phyloP scores from a whole-genome alignment of 495 filamentous ascomycete species.

The Daldinia grandis region DNA sequence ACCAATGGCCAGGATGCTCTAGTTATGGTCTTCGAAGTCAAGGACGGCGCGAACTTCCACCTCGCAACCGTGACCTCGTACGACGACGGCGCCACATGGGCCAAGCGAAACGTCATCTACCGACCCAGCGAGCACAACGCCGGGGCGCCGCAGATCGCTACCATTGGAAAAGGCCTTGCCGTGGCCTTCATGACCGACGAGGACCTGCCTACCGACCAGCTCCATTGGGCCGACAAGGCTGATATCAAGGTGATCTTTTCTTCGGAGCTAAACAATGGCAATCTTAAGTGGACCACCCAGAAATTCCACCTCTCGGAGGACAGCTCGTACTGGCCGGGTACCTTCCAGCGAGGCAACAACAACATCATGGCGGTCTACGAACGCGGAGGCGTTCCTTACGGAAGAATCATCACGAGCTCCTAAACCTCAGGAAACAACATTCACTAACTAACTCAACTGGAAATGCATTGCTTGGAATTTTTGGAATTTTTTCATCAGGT shows the following conservation, averaged over 20 bases:
- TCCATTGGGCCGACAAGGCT: conserved; percentile 37
- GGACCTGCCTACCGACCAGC: conserved; percentile 40
- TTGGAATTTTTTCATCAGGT: neutral
- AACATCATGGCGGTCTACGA: conserved; percentile 36
- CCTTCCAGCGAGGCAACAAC: conserved; percentile 14
- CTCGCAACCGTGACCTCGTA: conserved; percentile 61
- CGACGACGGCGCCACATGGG: conserved; percentile 65
- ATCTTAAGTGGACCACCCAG: conserved; percentile 23
- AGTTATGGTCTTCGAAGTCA: conserved; percentile 67
- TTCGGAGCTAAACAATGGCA: conserved; percentile 8
- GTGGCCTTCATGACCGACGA: conserved; percentile 71
- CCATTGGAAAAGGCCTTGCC: conserved; percentile 59
- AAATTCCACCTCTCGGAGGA: conserved; percentile 17
- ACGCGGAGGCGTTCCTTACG: conserved; percentile 26
- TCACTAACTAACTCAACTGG: neutral
- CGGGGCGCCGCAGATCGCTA: conserved; percentile 65
- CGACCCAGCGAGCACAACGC: conserved; percentile 54
- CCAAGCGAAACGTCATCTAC: conserved; percentile 58
- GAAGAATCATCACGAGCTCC: conserved; percentile 11
- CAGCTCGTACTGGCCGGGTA: conserved; percentile 33
- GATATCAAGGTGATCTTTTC: conserved; percentile 43
- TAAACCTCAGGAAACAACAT: neutral
- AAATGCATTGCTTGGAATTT: neutral
- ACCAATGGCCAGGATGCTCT: conserved; percentile 51
- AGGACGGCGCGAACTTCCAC: conserved; percentile 55